phyloP scores from a whole-genome alignment of 371 early-diverging fungal genomes.

The Mortierella sp. region DNA sequence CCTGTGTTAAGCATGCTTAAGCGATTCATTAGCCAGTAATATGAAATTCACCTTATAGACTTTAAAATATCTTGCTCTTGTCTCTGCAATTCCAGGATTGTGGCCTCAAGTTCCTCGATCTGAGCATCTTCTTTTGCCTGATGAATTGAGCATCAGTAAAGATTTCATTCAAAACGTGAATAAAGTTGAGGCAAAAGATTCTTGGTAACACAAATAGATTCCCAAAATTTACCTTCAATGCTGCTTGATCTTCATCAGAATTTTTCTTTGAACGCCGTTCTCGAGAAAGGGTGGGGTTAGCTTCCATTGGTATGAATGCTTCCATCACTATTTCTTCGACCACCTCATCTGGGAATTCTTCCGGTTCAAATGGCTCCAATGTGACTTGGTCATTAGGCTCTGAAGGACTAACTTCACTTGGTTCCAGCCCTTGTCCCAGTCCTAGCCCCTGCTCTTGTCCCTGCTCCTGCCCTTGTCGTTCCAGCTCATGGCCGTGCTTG shows the following conservation, averaged over 20 bases:
- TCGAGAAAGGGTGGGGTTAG: not conserved
- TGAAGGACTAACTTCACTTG: not conserved
- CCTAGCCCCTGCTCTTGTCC: not conserved
- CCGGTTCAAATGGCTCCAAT: not conserved
- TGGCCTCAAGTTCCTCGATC: slow-evolving; percentile 37
- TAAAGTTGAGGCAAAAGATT: not conserved
- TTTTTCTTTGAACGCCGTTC: not conserved
- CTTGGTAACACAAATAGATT: not conserved
- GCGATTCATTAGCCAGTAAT: not conserved
- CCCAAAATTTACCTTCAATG: slow-evolving; percentile 13
- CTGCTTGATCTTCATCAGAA: slow-evolving; percentile 12
- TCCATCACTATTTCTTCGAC: not conserved
- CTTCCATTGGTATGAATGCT: not conserved
- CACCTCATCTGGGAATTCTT: not conserved
- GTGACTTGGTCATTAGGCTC: not conserved
- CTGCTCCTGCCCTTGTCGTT: too few species aligned
- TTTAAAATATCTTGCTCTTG: slow-evolving; percentile 45
- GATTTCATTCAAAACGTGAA: not conserved
- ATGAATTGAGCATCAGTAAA: not conserved
- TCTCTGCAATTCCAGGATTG: slow-evolving; percentile 27
- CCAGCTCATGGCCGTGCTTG: not conserved
- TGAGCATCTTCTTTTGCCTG: slow-evolving; percentile 41
- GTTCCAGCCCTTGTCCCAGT: too few species aligned
- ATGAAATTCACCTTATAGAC: slow-evolving; percentile 20
- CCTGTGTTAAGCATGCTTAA: not conserved